These are phyloP conservation scores for Colletotrichum tropicicola DNA, from an alignment of 2,329 filamentous ascomycete species.

Conservation along the genomic window DNA sequence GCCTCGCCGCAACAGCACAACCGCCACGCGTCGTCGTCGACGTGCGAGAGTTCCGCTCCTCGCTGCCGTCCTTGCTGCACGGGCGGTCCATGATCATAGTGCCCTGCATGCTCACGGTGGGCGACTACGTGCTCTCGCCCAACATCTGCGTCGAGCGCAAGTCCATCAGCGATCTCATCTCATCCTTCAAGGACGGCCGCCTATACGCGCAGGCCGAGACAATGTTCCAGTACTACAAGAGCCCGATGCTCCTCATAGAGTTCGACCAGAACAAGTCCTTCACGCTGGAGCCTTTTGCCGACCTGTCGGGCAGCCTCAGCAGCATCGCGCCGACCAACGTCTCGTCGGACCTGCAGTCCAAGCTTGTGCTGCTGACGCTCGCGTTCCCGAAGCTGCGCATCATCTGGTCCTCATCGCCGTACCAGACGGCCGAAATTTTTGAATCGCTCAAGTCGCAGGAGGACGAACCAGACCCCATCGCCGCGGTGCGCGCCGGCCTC, in stretches of 20 bases:
- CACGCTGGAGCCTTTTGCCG: slow-evolving; percentile 84
- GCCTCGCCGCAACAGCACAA: slow-evolving; percentile 82
- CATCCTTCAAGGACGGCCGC: slow-evolving; percentile 89
- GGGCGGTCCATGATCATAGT: slow-evolving; percentile 88
- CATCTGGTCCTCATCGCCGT: slow-evolving; percentile 93
- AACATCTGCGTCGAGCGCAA: slow-evolving; percentile 95
- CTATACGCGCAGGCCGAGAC: slow-evolving; percentile 92
- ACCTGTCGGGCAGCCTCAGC: slow-evolving; percentile 68
- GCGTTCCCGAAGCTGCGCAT: slow-evolving; percentile 90
- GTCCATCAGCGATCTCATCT: slow-evolving; percentile 89
- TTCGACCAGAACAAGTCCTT: slow-evolving; percentile 98
- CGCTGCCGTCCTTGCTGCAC: slow-evolving; percentile 89
- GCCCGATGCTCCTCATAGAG: slow-evolving; percentile 91
- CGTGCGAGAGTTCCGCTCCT: slow-evolving; percentile 94
- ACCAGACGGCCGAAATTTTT: slow-evolving; percentile 98
- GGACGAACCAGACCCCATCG: slow-evolving; percentile 88
- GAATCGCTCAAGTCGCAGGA: slow-evolving; percentile 90
- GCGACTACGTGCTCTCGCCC: slow-evolving; percentile 93
- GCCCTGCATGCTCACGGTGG: slow-evolving; percentile 95
- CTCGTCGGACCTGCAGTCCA: slow-evolving; percentile 83
- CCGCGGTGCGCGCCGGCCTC: slow-evolving; percentile 84
- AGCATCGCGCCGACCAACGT: slow-evolving; percentile 68
- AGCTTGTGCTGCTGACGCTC: slow-evolving; percentile 90
- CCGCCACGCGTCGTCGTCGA: slow-evolving; percentile 94
- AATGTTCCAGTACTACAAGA: slow-evolving; percentile 94